Conservation (phyloP, 805 yeast genomes). For the Kluyveromyces lactis region DNA sequence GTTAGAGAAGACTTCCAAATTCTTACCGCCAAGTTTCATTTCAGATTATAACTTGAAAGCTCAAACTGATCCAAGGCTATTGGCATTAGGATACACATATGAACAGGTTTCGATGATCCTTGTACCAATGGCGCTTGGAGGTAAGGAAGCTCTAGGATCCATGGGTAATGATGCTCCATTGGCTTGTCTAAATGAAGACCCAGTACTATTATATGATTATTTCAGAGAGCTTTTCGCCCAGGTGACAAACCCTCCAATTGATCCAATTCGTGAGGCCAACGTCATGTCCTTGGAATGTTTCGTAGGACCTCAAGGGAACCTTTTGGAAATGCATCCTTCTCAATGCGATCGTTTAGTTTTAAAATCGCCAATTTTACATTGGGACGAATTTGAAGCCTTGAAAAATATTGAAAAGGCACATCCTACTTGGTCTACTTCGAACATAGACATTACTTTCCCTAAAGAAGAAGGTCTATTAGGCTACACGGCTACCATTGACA, state of each 20-base stretch:
- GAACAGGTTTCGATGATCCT: constrained; percentile 79
- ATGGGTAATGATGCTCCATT: constrained; percentile 98
- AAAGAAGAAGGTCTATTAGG: constrained; percentile 80
- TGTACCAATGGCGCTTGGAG: constrained; percentile 89
- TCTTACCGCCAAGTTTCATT: constrained; percentile 26
- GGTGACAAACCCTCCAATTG: constrained; percentile 98
- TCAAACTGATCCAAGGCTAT: constrained; percentile 74
- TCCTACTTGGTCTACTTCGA: constrained; percentile 79
- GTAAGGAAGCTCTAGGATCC: constrained; percentile 92
- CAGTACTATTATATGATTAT: constrained; percentile 83
- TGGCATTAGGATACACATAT: constrained; percentile 88
- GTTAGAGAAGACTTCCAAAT: constrained; percentile 39
- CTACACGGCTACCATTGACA: constrained; percentile 74
- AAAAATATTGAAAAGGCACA: constrained; percentile 62
- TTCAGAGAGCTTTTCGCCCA: constrained; percentile 96
- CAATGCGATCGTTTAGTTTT: constrained; percentile 86
- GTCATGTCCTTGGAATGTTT: constrained; percentile 97
- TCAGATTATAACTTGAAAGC: constrained; percentile 32
- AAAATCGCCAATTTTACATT: constrained; percentile 73
- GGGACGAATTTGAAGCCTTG: constrained; percentile 68
- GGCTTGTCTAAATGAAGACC: constrained; percentile 91
- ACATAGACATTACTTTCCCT: constrained; percentile 82
- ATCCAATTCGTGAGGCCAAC: constrained; percentile 92
- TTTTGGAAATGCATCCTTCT: constrained; percentile 82
- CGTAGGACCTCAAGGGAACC: constrained; percentile 96